Evolutionary conservation across 2,329 filamentous ascomycete genomes (phyloP).

Genomic region (Diaporthe sp.): DNA sequence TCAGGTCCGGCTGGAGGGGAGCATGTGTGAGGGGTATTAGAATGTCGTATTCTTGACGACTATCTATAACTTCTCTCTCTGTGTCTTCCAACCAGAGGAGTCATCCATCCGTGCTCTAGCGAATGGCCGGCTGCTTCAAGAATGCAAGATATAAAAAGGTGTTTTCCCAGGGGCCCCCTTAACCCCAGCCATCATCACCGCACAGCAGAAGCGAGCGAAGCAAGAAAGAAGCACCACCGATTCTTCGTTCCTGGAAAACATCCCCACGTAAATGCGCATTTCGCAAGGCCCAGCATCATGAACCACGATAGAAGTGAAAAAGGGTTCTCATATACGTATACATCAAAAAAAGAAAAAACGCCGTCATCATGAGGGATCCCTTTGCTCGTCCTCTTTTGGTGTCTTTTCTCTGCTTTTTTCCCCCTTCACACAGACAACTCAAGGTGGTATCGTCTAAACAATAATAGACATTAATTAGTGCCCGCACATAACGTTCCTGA

Average conservation of each 20-base stretch:
- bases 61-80: constrained; percentile 29
- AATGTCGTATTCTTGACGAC: constrained; percentile 28
- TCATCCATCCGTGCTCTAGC: constrained; percentile 28
- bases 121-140: constrained; percentile 22
- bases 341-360: constrained; percentile 35
- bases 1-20: neutral
- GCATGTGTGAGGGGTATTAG: neutral
- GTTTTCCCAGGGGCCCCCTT: neutral
- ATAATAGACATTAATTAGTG: constrained; percentile 41
- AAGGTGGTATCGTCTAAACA: constrained; percentile 35
- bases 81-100: constrained; percentile 4
- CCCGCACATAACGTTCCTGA: constrained; percentile 38
- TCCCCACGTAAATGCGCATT: constrained; percentile 25
- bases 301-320: constrained; percentile 32
- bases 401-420: neutral
- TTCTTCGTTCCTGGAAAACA: constrained; percentile 1
- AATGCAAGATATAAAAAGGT: constrained; percentile 9
- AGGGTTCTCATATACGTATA: constrained; percentile 27
- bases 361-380: constrained; percentile 32
- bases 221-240: neutral
- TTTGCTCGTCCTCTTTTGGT: constrained; percentile 22
- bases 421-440: neutral
- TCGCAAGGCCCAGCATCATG: constrained; percentile 23
- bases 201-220: neutral
- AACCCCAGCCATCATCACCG: neutral